Conservation (phyloP, 345 rosid genomes). For the Cardamine occulta region DNA sequence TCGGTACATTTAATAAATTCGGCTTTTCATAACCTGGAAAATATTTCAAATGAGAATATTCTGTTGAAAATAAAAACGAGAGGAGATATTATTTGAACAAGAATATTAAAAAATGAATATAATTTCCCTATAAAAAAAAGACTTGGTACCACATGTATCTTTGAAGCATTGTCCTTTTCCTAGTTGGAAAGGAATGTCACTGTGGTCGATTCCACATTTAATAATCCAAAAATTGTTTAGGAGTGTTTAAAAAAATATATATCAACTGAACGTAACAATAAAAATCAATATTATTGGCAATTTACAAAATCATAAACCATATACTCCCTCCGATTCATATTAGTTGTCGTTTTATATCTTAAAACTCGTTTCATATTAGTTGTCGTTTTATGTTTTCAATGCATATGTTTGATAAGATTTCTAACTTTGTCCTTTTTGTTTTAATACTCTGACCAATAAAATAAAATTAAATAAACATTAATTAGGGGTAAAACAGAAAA, state of each 20-base stretch:
- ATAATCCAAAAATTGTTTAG: not conserved
- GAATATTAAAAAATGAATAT: not conserved
- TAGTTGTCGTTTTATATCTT: too few relatives aligned
- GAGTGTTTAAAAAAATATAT: not conserved
- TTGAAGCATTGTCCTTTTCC: conserved; percentile 33
- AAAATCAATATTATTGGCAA: not conserved
- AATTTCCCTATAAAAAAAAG: not conserved
- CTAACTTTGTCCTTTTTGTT: too few relatives aligned
- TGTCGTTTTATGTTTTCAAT: too few relatives aligned
- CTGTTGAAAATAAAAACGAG: not conserved
- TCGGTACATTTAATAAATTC: not conserved
- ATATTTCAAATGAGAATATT: not conserved
- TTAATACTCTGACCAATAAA: too few relatives aligned
- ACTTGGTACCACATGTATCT: conserved; percentile 25
- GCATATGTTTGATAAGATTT: too few relatives aligned
- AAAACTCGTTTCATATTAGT: too few relatives aligned
- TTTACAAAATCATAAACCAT: not conserved
- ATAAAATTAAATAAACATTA: too few relatives aligned
- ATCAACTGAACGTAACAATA: not conserved
- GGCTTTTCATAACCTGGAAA: not conserved
- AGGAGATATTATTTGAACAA: not conserved
- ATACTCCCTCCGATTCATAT: too few relatives aligned
- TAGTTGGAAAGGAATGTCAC: conserved; percentile 38
- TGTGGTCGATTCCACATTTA: not conserved
- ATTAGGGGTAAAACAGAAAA: too few relatives aligned